Evolutionary conservation across 495 filamentous ascomycete genomes (phyloP), one percentile per base, ranked within the genome.

Genomic region (Aspergillus panamensis): DNA sequence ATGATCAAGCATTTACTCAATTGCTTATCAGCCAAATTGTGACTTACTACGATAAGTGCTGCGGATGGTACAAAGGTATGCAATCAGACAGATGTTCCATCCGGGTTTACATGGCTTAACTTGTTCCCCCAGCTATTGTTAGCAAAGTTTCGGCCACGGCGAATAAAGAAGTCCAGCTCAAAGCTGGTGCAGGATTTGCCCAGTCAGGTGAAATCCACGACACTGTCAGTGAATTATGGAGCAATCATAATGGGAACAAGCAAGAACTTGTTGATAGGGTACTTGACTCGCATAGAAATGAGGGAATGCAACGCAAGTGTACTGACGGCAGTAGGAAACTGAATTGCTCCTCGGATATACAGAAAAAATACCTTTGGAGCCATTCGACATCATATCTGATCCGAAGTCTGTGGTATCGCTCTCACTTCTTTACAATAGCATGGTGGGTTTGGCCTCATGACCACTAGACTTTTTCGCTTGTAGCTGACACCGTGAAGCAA

Each of bases 1-100:
- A 96, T 63, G 94, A 99, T 67, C 90, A 96, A 72, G 88, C 91
- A n/a, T 92, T 97, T 39, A 93, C 88, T 19, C 85, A 91, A 61
- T 80, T 97, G 32, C 87, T 97, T 58, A 90, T 97, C 60, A 86
- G 84, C 3, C 89, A 97, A 69, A 90, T 99, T 77, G 78, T 87
- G 48, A 85, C 87, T 8, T 97, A 96, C 66, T 95, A 92, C 57
- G 91, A 95, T 60, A 87, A 91, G 62, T 99, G 95, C 67, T 88
- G 82, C 66, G 84, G 84, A 33, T 97, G 91, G 91, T 96, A 89
- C 62, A 92, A 91, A 73, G 81, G 82, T 84, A 57, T 64, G 71
- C 50, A 20, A 14, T 45, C 8, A 25, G 25, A 25, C 17, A 12
- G 30, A 12, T 29, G 8, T 48, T 6, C 8, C 2, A 32, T 3